Evolutionary conservation across 1,284 basidiomycete genomes (phyloP), one percentile per base, ranked within the genome.

Genomic region (Sporisorium iseilematis-ciliati): DNA sequence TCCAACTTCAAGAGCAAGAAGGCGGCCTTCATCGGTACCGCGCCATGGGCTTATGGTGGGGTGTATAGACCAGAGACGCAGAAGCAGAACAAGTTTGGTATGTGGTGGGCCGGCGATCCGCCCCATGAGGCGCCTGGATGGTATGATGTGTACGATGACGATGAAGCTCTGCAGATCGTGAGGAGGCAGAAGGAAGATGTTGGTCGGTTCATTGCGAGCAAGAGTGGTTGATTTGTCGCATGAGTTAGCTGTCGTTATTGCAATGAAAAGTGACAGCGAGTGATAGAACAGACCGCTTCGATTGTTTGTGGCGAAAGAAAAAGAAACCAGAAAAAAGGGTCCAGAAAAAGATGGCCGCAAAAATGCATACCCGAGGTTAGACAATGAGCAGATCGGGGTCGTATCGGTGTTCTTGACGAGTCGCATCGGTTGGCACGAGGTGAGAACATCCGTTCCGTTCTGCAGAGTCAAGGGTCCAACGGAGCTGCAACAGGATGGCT

Each of bases 21-120:
- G 14, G 64, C 57, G 0, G 63, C 59, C n/a, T 66, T 46, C 23
- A 40, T 72, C 2, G 68, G 73, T 2, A 40, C 52, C 3, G 52
- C 62, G 14, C 78, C 78, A 2, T 80, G 78, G 78, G 60, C 63
- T 2, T 80, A 80, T 42, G 78, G 74, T 11, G 78, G 77, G 16
- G 43, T 67, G 11, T 80, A 67, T 43, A 31, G 76, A 21, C 74
- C 78, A 2, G 77, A 72, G 20, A 65, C 54, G 51, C 70, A 77
- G 31, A 29, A 49, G 38, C 54, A 33, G 29, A 79, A 74, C 46
- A 26, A 54, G 53, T 74, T 66, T 45, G 69, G 69, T 45, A 57
- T 69, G 55, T 45, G 57, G 46, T 73, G 53, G 59, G 68, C 74
- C 29, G 78, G 78, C 6, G 66, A 74, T 56, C 63, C 61, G 16